Percentiles rank a stretch among this genome's conserved stretches.
Evolutionary conservation across 1,284 basidiomycete genomes (phyloP).

Genomic region (Trichosporon ovoides): DNA sequence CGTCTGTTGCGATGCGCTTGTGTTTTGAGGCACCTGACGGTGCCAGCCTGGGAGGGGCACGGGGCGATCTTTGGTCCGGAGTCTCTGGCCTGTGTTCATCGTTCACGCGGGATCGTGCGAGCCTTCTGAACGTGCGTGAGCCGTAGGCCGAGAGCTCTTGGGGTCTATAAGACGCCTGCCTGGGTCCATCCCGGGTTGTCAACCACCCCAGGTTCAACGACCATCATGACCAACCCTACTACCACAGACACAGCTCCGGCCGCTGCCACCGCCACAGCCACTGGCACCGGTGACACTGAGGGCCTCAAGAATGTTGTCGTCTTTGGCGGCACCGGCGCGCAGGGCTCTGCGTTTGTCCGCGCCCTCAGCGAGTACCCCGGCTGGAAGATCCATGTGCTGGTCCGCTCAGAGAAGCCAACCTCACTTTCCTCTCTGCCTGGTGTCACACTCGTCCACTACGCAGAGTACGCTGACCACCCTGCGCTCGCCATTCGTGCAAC

Average conservation of each 20-base stretch:
- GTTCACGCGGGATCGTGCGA: no score
- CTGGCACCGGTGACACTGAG: background rate
- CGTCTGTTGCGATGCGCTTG: no score
- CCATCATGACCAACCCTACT: background rate
- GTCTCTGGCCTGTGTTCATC: no score
- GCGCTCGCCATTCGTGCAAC: constrained; percentile 19
- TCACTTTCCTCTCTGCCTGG: constrained; percentile 25
- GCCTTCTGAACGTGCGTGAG: no score
- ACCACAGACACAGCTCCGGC: background rate
- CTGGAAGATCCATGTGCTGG: constrained; percentile 28
- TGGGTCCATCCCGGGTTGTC: no score
- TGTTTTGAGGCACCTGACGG: no score
- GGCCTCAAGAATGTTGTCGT: constrained; percentile 24
- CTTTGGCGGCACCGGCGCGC: constrained; percentile 32
- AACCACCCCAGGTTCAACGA: no score
- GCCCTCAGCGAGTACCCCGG: constrained; percentile 18
- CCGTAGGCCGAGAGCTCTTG: no score
- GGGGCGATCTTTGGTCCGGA: no score
- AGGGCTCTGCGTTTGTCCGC: constrained; percentile 30
- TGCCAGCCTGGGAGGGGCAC: no score
- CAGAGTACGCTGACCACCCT: constrained; percentile 28
- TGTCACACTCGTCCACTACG: constrained; percentile 23
- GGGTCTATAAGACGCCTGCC: no score
- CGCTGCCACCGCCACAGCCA: background rate
- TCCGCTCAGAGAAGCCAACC: constrained; percentile 13